Evolutionary conservation across 2,329 filamentous ascomycete species (phyloP).

Genomic region (Penicillium frequentans): DNA sequence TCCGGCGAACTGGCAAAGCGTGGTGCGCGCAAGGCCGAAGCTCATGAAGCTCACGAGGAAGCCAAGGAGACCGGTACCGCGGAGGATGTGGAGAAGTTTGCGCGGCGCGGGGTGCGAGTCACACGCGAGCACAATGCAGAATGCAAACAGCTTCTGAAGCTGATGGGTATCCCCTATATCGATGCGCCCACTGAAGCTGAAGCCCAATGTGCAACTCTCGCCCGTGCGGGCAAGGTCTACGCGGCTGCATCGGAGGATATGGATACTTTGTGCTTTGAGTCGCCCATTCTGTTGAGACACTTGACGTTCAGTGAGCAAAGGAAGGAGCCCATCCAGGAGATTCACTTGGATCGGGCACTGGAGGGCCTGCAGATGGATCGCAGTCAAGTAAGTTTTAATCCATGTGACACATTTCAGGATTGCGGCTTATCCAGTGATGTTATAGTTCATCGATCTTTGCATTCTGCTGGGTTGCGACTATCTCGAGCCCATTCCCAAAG

Average conservation of each 20-base stretch:
- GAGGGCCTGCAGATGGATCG: constrained; percentile 86
- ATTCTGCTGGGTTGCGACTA: constrained; percentile 98
- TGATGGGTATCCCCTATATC: constrained; percentile 96
- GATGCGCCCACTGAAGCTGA: constrained; percentile 96
- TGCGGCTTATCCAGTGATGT: constrained; percentile 5
- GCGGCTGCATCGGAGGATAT: constrained; percentile 97
- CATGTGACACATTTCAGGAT: not conserved
- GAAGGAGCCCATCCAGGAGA: constrained; percentile 97
- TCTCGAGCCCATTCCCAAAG: constrained; percentile 90
- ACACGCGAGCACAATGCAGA: constrained; percentile 97
- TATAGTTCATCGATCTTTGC: constrained; percentile 92
- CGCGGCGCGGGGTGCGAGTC: constrained; percentile 84
- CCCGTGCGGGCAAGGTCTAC: constrained; percentile 90
- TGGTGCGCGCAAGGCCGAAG: constrained; percentile 91
- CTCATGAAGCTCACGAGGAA: constrained; percentile 85
- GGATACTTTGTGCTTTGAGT: constrained; percentile 95
- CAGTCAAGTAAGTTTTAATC: constrained; percentile 62
- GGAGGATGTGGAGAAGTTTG: constrained; percentile 98
- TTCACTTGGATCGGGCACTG: constrained; percentile 81
- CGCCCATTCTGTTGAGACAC: constrained; percentile 86
- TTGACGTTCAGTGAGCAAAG: constrained; percentile 96
- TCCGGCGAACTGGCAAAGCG: constrained; percentile 95
- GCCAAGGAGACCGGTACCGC: constrained; percentile 96
- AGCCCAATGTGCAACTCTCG: constrained; percentile 90
- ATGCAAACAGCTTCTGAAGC: constrained; percentile 82